Conservation (phyloP, 1,284 basidiomycete species). For the Cryptococcus wingfieldii region DNA sequence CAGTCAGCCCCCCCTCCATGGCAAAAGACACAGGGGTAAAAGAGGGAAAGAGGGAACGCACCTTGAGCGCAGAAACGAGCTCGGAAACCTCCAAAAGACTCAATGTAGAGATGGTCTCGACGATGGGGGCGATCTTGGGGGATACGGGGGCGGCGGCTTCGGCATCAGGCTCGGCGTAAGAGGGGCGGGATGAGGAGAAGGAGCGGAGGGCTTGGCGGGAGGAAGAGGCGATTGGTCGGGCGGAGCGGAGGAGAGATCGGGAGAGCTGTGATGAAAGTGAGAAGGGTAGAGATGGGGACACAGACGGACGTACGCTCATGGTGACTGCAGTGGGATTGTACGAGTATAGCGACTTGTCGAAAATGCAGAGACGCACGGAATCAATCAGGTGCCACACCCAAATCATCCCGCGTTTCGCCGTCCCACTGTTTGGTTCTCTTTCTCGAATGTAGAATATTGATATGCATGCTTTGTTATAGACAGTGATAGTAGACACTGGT, state of each 20-base stretch:
- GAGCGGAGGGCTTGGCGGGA: slow-evolving; percentile 13
- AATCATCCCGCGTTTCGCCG: slow-evolving; percentile 2
- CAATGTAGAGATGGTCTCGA: slow-evolving; percentile 87
- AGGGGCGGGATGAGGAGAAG: slow-evolving; percentile 28
- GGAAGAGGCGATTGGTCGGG: slow-evolving; percentile 9
- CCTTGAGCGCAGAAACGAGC: slow-evolving; percentile 87
- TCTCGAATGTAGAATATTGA: too few relatives aligned
- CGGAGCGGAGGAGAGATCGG: not conserved
- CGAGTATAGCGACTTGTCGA: not conserved
- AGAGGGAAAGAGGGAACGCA: slow-evolving; percentile 43
- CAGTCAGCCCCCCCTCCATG: too few relatives aligned
- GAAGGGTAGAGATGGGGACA: not conserved
- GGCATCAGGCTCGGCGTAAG: slow-evolving; percentile 24
- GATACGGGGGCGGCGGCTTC: slow-evolving; percentile 25
- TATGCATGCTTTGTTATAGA: too few relatives aligned
- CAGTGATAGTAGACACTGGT: too few relatives aligned
- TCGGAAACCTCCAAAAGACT: slow-evolving; percentile 96
- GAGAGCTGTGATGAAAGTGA: not conserved
- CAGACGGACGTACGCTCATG: slow-evolving; percentile 9
- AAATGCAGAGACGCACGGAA: not conserved
- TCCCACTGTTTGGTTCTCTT: not conserved
- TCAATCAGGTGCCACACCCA: slow-evolving; percentile 5
- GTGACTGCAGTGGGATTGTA: not conserved
- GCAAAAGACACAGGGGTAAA: too few relatives aligned
- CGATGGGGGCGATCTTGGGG: slow-evolving; percentile 72